Percentiles rank a stretch among this genome's conserved stretches.
Evolutionary conservation across 192 early-diverging fungal species (phyloP).

Genomic region (Entomortierella beljakovae): DNA sequence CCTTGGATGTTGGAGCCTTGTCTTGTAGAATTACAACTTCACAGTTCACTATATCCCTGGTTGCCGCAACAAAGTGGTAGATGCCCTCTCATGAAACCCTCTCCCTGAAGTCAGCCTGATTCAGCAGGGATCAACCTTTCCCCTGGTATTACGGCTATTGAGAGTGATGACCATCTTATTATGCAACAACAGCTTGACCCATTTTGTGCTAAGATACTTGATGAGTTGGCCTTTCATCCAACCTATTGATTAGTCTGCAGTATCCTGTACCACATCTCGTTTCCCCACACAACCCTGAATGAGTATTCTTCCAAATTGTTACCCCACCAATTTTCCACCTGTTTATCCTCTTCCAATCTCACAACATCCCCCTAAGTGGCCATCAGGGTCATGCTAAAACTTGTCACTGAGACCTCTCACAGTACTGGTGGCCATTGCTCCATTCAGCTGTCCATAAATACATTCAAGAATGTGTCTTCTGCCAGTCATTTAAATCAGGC

Average conservation of each 20-base stretch:
- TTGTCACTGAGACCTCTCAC: background rate
- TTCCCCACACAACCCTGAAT: conserved; percentile 12
- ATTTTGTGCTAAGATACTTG: background rate
- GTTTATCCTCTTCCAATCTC: conserved; percentile 6
- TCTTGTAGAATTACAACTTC: conserved; percentile 17
- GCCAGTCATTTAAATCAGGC: conserved; percentile 18
- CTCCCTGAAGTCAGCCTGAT: background rate
- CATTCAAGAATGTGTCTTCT: background rate
- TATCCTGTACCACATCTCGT: conserved; percentile 9
- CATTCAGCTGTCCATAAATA: background rate
- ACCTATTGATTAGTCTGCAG: conserved; percentile 3
- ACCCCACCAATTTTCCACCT: conserved; percentile 13
- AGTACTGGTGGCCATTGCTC: conserved; percentile 20
- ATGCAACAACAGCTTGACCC: background rate
- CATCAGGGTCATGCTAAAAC: conserved; percentile 12
- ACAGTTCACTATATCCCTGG: conserved; percentile 16
- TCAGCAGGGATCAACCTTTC: background rate
- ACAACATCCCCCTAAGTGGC: conserved; percentile 17
- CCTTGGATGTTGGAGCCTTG: conserved; percentile 36
- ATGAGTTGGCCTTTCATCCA: conserved; percentile 1
- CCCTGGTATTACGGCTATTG: background rate
- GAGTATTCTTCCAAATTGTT: conserved; percentile 10
- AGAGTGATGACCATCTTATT: conserved; percentile 1
- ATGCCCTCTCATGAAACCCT: conserved; percentile 17
- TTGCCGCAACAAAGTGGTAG: background rate